These are phyloP conservation scores for Fraxinus dipetala DNA, from an alignment of 305 asterid species.

Conservation along the genomic window DNA sequence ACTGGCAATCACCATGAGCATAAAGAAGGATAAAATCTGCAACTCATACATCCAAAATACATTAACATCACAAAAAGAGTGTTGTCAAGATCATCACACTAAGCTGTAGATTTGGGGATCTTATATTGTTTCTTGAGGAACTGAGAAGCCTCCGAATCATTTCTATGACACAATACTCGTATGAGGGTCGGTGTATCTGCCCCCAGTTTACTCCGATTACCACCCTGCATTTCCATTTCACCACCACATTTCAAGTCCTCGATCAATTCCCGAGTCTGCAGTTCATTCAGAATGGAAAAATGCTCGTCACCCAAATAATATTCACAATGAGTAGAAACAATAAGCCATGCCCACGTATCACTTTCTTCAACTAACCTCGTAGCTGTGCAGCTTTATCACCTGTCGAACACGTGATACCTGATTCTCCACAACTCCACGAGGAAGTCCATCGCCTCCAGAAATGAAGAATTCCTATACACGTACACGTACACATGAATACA, in stretches of 20 bases:
- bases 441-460: slow-evolving; percentile 98
- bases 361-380: slow-evolving; percentile 66
- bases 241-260: slow-evolving; percentile 83
- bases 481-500: background rate
- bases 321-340: background rate
- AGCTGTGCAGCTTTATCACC: slow-evolving; percentile 67
- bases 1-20: background rate
- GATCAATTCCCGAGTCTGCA: slow-evolving; percentile 85
- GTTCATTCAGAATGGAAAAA: slow-evolving; percentile 12
- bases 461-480: slow-evolving; percentile 74
- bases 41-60: background rate
- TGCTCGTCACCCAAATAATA: background rate
- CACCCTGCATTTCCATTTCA: slow-evolving; percentile 73
- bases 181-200: slow-evolving; percentile 81
- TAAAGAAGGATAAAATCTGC: background rate
- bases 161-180: slow-evolving; percentile 78
- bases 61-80: background rate
- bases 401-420: slow-evolving; percentile 80
- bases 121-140: slow-evolving; percentile 96
- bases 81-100: slow-evolving; percentile 15
- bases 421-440: slow-evolving; percentile 98
- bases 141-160: slow-evolving; percentile 93
- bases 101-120: slow-evolving; percentile 77
- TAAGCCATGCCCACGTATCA: background rate
- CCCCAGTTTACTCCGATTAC: slow-evolving; percentile 66